phyloP scores from a whole-genome alignment of 768 basidiomycete genomes.

The Lactarius pseudohatsudake region DNA sequence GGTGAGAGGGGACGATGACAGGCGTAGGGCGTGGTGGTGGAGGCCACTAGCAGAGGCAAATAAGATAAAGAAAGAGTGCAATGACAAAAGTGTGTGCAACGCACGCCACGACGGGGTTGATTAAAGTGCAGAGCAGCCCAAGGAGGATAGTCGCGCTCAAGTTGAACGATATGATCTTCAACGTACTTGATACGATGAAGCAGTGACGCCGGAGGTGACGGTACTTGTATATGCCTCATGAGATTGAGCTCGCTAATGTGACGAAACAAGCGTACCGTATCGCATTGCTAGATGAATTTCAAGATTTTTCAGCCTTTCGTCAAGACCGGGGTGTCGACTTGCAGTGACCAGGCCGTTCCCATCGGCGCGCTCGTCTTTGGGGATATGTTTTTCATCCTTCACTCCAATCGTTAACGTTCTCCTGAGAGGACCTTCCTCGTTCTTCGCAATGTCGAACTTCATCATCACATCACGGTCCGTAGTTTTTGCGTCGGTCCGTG shows the following conservation, averaged over 20 bases:
- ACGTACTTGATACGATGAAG: slow-evolving; percentile 64
- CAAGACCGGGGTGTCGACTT: slow-evolving; percentile 55
- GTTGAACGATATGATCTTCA: slow-evolving; percentile 72
- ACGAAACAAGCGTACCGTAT: slow-evolving; percentile 51
- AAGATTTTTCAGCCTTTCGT: slow-evolving; percentile 62
- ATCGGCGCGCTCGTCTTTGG: slow-evolving; percentile 3
- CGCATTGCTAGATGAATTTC: slow-evolving; percentile 72
- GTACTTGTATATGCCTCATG: slow-evolving; percentile 46
- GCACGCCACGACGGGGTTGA: slow-evolving; percentile 75
- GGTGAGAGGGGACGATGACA: slow-evolving; percentile 71
- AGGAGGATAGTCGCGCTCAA: slow-evolving; percentile 82
- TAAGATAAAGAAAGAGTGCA: not conserved
- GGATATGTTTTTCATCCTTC: not conserved
- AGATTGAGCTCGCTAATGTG: slow-evolving; percentile 2
- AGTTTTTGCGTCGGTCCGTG: slow-evolving; percentile 68
- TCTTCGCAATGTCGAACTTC: slow-evolving; percentile 86
- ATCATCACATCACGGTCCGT: slow-evolving; percentile 76
- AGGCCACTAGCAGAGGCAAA: slow-evolving; percentile 61
- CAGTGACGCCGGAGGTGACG: slow-evolving; percentile 64
- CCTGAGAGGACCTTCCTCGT: slow-evolving; percentile 72
- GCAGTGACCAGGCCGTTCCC: slow-evolving; percentile 40
- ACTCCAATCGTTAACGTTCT: slow-evolving; percentile 48
- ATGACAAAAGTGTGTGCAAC: slow-evolving; percentile 31
- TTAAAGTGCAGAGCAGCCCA: slow-evolving; percentile 91
- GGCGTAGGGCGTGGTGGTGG: slow-evolving; percentile 77